Evolutionary conservation across 306 rosid genomes (phyloP), one percentile per base, ranked within the genome.

Genomic region (Begonia loranthoides): DNA sequence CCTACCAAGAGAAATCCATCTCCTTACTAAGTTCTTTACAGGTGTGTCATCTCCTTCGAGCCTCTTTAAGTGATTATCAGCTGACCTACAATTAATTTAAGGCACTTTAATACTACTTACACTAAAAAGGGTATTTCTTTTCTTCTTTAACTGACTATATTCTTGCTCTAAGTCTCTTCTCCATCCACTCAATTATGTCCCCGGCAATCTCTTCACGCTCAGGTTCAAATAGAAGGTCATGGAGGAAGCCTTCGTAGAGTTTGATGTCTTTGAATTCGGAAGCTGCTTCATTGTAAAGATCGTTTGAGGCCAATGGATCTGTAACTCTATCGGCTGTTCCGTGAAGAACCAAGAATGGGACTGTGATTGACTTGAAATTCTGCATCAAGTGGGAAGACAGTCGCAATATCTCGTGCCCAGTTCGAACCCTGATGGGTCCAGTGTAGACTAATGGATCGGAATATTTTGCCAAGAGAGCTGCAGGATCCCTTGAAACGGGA

Each of bases 251-350:
- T 46, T 92, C 94, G 45, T 92, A 92, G 3, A 92, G 94, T 73
- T 77, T 92, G 57, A 92, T 86, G 69, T 83, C 88, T 77, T 83
- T 92, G 71, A 69, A 56, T 71, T 75, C 56, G 1, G 96, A 86
- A 55, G 93, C 69, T 34, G 99, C 96, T 72, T 78, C 75, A 8
- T 66, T 56, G 73, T 76, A 86, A n/a, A 92, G 77, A 60, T 92
- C 96, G 52, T 75, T 75, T 12, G 99, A 83, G 57, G 99, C 99
- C 44, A 80, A 66, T 3, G 99, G 96, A 75, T 92, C 99, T 0
- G 99, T 92, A 45, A 92, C 99, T 55, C 74, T 83, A 66, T 92
- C 99, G 14, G 99, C 94, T 44, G 96, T 92, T 55, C 99, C 99
- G 17, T 92, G 99, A 48, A 92, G 87, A 40, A 92, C 96, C 21